These are phyloP conservation scores for Aspergillus ostianus DNA, from an alignment of 495 filamentous ascomycete genomes.

Conservation along the genomic window DNA sequence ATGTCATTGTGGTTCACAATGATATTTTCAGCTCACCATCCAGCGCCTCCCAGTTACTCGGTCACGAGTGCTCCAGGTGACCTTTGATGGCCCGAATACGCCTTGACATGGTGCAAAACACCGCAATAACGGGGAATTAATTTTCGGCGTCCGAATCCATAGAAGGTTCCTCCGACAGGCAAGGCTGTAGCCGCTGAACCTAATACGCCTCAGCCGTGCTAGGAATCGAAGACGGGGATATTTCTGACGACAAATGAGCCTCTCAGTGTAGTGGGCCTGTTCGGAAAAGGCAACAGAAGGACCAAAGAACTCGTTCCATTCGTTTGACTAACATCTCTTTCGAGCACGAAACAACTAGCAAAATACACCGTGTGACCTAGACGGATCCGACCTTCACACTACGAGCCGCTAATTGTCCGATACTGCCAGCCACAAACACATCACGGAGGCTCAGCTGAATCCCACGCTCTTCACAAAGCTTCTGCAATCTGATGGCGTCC, in stretches of 20 bases:
- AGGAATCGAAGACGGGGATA: not conserved
- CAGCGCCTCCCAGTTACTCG: not conserved
- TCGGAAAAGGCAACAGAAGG: not conserved
- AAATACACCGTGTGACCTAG: not conserved
- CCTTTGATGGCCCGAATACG: not conserved
- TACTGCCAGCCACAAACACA: not conserved
- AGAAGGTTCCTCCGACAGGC: not conserved
- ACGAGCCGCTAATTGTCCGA: not conserved
- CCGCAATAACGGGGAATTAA: not conserved
- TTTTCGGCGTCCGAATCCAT: not conserved
- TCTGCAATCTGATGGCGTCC: not conserved
- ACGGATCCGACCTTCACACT: not conserved
- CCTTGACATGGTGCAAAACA: not conserved
- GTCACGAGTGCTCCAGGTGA: not conserved
- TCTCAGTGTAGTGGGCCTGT: not conserved
- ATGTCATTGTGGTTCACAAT: too few relatives aligned
- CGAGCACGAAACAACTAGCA: not conserved
- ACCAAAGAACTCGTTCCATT: not conserved
- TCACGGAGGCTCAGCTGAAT: not conserved
- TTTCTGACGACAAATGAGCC: not conserved
- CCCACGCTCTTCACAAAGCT: not conserved
- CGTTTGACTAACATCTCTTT: not conserved
- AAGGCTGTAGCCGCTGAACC: not conserved
- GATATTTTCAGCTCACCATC: not conserved
- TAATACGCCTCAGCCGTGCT: not conserved